A percentile compares a stretch with the other conserved stretches of the same genome.
These are phyloP conservation scores for Cardamine chenopodiifolia DNA, from an alignment of 345 rosid species.

Conservation along the genomic window DNA sequence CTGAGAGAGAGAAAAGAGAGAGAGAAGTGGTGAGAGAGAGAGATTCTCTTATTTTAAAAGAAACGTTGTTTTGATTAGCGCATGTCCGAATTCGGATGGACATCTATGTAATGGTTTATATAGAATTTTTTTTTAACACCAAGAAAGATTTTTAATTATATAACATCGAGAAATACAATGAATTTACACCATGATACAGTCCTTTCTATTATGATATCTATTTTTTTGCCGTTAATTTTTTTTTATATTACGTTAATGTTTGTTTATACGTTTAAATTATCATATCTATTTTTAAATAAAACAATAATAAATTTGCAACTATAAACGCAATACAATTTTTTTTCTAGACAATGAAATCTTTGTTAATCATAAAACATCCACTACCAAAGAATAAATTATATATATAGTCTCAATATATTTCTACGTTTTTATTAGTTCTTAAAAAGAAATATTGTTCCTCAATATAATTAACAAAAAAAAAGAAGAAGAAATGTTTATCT, in stretches of 20 bases:
- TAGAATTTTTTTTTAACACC: not conserved
- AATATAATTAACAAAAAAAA: no score
- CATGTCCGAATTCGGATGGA: conserved; percentile 34
- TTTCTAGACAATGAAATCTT: no score
- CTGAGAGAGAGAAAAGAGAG: not conserved
- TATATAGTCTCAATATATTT: no score
- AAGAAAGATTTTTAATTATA: not conserved
- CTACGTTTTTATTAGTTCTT: no score
- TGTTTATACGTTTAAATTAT: not conserved
- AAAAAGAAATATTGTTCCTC: not conserved
- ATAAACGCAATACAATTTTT: no score
- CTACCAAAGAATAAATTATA: no score
- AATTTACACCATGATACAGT: conserved; percentile 16
- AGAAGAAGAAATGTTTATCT: not conserved
- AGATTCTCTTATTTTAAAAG: not conserved
- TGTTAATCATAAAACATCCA: not conserved
- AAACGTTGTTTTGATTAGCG: conserved; percentile 34
- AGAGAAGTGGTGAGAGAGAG: not conserved
- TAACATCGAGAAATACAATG: conserved; percentile 33
- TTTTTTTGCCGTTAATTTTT: not conserved
- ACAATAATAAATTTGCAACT: no score
- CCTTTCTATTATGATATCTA: not conserved
- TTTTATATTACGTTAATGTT: not conserved
- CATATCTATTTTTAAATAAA: not conserved
- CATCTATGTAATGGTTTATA: conserved; percentile 24